Percentiles rank a stretch among this genome's conserved stretches.
phyloP scores from a whole-genome alignment of 2,329 filamentous ascomycete genomes.

The Didymella sp. region DNA sequence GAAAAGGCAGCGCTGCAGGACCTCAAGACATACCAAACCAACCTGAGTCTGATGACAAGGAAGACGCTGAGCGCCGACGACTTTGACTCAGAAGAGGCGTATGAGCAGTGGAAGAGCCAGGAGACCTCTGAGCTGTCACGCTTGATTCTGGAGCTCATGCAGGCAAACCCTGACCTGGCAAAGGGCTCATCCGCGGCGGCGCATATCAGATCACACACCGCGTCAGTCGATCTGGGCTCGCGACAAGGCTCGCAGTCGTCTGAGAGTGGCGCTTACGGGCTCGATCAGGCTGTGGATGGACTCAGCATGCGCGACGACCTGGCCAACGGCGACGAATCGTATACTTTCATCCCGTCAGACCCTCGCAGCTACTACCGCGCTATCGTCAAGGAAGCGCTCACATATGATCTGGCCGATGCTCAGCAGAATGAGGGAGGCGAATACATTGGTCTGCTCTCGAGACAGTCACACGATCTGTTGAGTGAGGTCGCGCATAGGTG shows the following conservation, averaged over 20 bases:
- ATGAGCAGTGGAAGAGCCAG: constrained; percentile 88
- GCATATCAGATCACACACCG: constrained; percentile 59
- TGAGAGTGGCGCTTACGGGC: constrained; percentile 58
- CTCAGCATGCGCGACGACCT: constrained; percentile 65
- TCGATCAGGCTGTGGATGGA: constrained; percentile 73
- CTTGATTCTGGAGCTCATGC: constrained; percentile 91
- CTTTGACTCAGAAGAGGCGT: constrained; percentile 89
- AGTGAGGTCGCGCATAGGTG: constrained; percentile 86
- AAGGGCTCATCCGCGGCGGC: constrained; percentile 73
- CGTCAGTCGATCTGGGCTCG: constrained; percentile 51
- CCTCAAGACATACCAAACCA: constrained; percentile 90
- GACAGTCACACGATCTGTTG: constrained; percentile 80
- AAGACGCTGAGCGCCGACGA: constrained; percentile 82
- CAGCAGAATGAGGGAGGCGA: constrained; percentile 53
- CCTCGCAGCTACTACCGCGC: constrained; percentile 82
- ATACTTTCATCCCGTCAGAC: constrained; percentile 89
- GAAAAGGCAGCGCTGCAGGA: constrained; percentile 90
- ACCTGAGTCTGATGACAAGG: constrained; percentile 79
- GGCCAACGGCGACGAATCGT: constrained; percentile 66
- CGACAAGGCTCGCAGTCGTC: constrained; percentile 56
- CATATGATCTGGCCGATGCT: constrained; percentile 64
- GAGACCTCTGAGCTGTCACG: constrained; percentile 87
- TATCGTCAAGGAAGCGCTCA: constrained; percentile 78
- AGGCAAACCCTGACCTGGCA: constrained; percentile 82
- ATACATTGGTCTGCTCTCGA: constrained; percentile 66